Evolutionary conservation across 495 filamentous ascomycete species (phyloP), one percentile per base, ranked within the genome.

Genomic region (Podospora pseudopauciseta): DNA sequence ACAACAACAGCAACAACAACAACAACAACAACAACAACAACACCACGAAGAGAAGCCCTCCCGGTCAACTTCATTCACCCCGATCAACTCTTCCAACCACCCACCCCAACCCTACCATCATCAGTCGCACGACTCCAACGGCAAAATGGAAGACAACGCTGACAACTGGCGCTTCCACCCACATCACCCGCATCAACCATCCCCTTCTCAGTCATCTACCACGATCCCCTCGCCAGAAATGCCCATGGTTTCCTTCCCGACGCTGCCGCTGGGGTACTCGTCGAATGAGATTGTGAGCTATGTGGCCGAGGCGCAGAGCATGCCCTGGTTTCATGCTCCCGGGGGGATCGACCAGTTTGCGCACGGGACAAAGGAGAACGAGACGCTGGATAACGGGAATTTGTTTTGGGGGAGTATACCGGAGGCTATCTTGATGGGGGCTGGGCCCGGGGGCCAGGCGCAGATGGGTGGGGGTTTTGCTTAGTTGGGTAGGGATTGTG

Each of bases 21-120:
- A 68, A 19, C 67, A 23, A 23, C 20, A 23, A 1, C 20, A 23
- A 23, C 20, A 23, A 23, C 20, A 23, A 1, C 20, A 23, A 23
- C 20, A 23, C 1, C 20, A 71, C 56, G 15, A 13, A 6, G 59
- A 65, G 18, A 77, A 77, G 23, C 70, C 75, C 3, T 69, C 74
- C 4, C 72, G 74, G 44, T 72, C 68, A n/a, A 69, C 79, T 5
- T 82, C 83, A 2, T 86, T 86, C 65, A 83, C 83, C 23, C 84
- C 85, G 3, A 80, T 87, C 71, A 84, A 84, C 55, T 19, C n/a
- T 44, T 82, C 75, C 59, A 75, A 76, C 13, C 75, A 70, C 15
- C 71, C 57, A 11, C 58, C 67, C 4, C 73, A 68, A 11, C 58
- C 77, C 5, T 72, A 71, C 30, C 69, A 64, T 7, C 30, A 32